Evolutionary conservation across 2,329 filamentous ascomycete genomes (phyloP), one percentile per base, ranked within the genome.

Genomic region (Remersonia thermophila): DNA sequence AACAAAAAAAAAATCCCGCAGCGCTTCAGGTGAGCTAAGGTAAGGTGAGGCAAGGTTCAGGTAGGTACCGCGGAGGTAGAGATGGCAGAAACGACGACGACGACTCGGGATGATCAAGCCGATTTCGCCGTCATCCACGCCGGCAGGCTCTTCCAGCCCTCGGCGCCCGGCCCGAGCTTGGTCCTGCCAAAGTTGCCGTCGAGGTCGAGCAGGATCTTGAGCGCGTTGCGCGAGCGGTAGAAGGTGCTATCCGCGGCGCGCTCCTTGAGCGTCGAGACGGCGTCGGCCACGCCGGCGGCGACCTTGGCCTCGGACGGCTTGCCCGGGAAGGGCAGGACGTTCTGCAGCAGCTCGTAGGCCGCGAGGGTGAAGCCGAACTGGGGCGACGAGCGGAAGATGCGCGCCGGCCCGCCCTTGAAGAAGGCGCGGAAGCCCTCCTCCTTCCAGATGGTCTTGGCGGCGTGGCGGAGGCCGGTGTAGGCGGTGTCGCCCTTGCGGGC

Each of bases 321-420:
- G 29, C 63, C 64, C 36, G 86, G 85, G 66, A 83, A 77, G 5
- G 91, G 91, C 30, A 96, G 62, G 30, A 77, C 36, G 42, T 68
- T 82, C 63, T 95, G 86, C 34, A 98, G 67, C 27, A 98, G 71
- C 61, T 98, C 91, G 60, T 96, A 98, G 30, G 83, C 83, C 3
- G 91, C 91, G 16, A 98, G 76, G 0, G 91, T 98, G 67, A 96
- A 96, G 46, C 91, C 91, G 58, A 98, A 98, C 57, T 98, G 91
- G 12, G 91, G 91, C 10, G 86, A 95, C 1, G 86, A 95, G 53
- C 91, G 81, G 57, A 96, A 62, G 53, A 98, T 93, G 66, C 91
- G 84, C 7, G 91, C 91, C 1, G 89, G 87, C 1, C 91, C 91
- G 48, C 91, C 91, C 69, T 96, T 96, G 78, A 96, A 98, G 70